These are phyloP conservation scores for Acephala macrosclerotiorum DNA, from an alignment of 2,329 filamentous ascomycete species.

Conservation along the genomic window DNA sequence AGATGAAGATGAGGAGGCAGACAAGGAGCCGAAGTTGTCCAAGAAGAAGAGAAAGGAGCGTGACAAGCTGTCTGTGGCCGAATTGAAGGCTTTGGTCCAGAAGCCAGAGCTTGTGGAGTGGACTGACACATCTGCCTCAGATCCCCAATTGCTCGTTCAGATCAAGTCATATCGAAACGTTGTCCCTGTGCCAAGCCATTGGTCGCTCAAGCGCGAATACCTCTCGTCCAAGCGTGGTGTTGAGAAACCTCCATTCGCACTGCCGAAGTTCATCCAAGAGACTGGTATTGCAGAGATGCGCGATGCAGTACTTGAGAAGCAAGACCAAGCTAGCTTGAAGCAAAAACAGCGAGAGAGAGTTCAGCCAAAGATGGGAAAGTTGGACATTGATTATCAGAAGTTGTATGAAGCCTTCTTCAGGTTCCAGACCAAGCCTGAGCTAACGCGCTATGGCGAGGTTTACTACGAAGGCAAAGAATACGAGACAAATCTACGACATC, in stretches of 20 bases:
- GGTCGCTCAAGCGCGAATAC: constrained; percentile 96
- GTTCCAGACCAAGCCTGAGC: constrained; percentile 92
- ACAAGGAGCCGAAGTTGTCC: constrained; percentile 74
- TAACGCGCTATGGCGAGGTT: constrained; percentile 97
- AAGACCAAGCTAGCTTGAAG: constrained; percentile 89
- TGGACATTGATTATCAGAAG: constrained; percentile 98
- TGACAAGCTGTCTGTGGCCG: constrained; percentile 92
- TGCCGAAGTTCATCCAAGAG: constrained; percentile 96
- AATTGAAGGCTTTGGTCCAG: constrained; percentile 89
- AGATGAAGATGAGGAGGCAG: constrained; percentile 78
- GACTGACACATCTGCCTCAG: constrained; percentile 92
- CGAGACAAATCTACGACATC: constrained; percentile 91
- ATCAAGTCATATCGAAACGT: constrained; percentile 96
- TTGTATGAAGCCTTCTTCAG: constrained; percentile 98
- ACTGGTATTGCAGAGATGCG: constrained; percentile 98
- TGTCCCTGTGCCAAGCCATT: constrained; percentile 91
- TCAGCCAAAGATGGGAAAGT: constrained; percentile 92
- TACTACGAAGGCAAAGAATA: constrained; percentile 99
- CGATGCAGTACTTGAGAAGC: constrained; percentile 94
- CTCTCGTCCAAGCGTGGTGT: constrained; percentile 96
- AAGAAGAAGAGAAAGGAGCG: constrained; percentile 95
- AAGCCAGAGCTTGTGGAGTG: constrained; percentile 97
- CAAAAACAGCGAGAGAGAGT: constrained; percentile 96
- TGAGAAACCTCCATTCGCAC: constrained; percentile 90
- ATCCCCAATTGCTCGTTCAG: constrained; percentile 88